Conservation (phyloP, 495 filamentous ascomycete genomes). For the Cryomyces minteri region DNA sequence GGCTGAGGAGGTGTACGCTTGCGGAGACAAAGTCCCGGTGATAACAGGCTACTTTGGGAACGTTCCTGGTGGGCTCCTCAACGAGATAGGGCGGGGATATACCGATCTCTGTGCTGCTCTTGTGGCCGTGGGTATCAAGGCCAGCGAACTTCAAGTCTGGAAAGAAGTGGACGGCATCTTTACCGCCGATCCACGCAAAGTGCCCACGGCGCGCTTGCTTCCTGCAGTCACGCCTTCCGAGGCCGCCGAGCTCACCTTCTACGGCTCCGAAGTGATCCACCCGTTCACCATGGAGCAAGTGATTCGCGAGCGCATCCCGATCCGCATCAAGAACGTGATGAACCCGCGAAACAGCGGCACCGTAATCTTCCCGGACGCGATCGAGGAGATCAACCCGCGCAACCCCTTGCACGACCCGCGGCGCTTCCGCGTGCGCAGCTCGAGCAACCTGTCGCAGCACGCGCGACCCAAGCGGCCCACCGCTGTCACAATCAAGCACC, state of each 20-base stretch:
- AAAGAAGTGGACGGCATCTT: conserved; percentile 40
- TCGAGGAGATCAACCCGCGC: conserved; percentile 27
- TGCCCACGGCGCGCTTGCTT: conserved; percentile 29
- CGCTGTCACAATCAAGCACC: conserved; percentile 87
- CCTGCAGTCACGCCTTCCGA: conserved; percentile 31
- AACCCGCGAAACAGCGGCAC: conserved; percentile 80
- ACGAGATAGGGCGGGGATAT: conserved; percentile 29
- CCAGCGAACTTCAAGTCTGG: conserved; percentile 34
- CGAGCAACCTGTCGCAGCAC: conserved; percentile 5
- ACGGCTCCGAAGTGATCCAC: conserved; percentile 64
- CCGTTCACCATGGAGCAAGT: conserved; percentile 98
- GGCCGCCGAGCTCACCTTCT: conserved; percentile 35
- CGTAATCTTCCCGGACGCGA: conserved; percentile 43
- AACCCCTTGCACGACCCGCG: conserved; percentile 24
- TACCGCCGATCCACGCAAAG: conserved; percentile 35
- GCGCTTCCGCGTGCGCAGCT: conserved; percentile 19
- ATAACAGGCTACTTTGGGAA: conserved; percentile 29
- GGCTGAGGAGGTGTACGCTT: conserved; percentile 45
- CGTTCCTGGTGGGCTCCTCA: conserved; percentile 28
- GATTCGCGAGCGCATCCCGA: conserved; percentile 77
- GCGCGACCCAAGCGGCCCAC: conserved; percentile 38
- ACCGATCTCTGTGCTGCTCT: conserved; percentile 35
- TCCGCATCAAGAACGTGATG: conserved; percentile 97
- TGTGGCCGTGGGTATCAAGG: conserved; percentile 26
- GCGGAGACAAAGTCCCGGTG: conserved; percentile 32